These are phyloP conservation scores for Lentinula guzmanii DNA, from an alignment of 768 basidiomycete genomes.

Conservation along the genomic window DNA sequence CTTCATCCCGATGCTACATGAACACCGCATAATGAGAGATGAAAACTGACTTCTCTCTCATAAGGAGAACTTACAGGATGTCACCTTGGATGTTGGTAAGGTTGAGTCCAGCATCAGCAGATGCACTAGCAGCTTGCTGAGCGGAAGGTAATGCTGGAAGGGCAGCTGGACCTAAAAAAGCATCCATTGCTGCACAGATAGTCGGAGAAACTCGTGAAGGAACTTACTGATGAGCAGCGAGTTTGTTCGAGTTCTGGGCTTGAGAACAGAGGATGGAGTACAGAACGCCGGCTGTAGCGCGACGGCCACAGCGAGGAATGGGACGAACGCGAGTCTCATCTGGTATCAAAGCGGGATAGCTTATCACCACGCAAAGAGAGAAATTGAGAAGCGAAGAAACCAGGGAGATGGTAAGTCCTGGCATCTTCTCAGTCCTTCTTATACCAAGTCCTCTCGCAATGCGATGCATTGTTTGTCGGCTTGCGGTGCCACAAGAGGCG, in stretches of 20 bases:
- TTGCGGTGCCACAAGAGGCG: background rate
- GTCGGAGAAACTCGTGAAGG: background rate
- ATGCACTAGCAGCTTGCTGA: background rate
- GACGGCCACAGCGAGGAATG: background rate
- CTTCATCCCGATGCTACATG: conserved; percentile 12
- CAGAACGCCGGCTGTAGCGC: background rate
- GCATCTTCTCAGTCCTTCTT: background rate
- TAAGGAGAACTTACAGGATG: conserved; percentile 4
- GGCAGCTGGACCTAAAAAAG: background rate
- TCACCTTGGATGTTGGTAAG: conserved; percentile 8
- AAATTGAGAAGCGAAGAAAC: background rate
- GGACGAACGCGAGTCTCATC: background rate
- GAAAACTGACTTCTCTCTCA: background rate
- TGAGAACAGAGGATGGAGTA: background rate
- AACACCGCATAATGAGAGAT: background rate
- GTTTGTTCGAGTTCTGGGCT: background rate
- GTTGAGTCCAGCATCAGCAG: background rate
- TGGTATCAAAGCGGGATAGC: background rate
- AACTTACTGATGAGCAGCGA: background rate
- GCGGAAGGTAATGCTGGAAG: background rate
- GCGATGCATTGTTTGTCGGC: background rate
- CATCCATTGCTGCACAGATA: background rate
- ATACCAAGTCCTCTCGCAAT: background rate
- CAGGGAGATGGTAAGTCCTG: background rate
- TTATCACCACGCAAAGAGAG: no score